Evolutionary conservation across 768 basidiomycete genomes (phyloP), one percentile per base, ranked within the genome.

Genomic region (Boletus fagicola): DNA sequence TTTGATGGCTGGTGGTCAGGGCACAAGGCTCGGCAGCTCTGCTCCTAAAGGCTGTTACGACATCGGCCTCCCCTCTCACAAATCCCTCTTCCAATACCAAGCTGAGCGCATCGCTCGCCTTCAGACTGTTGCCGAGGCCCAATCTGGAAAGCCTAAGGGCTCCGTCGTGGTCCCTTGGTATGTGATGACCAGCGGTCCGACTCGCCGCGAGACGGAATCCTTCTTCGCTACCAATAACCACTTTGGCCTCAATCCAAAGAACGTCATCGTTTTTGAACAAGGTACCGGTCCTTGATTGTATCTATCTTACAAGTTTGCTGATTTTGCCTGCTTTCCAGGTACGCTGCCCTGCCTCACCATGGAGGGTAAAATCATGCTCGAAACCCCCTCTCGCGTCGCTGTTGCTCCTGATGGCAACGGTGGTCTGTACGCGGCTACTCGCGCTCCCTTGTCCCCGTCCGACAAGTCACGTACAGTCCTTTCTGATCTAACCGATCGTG

Each of bases 31-130:
- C 43, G 97, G 97, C 31, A 94, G 91, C 67, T 83, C 81, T 31
- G 90, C 90, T 6, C 97, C 97, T 22, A 99, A 99, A 70, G 97
- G 97, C 5, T 97, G 95, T 78, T 98, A 98, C 74, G 94, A 98
- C 71, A 98, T 99, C 63, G 92, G 90, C 15, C 79, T 99, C 35
- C 92, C 94, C 12, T 94, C 92, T 24, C 87, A 92, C 75, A 96
- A 94, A 75, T 85, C 88, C 13, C 85, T 99, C 53, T 98, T 99
- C 79, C 94, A 97, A 65, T 89, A 91, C 63, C 97, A 99, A 74
- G 97, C 95, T n/a, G 94, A 96, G 76, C 85, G 97, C 54, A 97
- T 99, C 70, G 80, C 81, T 57, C 85, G 90, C 56, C 76, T 99
- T 54, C 91, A 96, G 74, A 76, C 76, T 33, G 71, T 96, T 51